phyloP scores from a whole-genome alignment of 2,329 filamentous ascomycete species.

The Xylaria sp. region DNA sequence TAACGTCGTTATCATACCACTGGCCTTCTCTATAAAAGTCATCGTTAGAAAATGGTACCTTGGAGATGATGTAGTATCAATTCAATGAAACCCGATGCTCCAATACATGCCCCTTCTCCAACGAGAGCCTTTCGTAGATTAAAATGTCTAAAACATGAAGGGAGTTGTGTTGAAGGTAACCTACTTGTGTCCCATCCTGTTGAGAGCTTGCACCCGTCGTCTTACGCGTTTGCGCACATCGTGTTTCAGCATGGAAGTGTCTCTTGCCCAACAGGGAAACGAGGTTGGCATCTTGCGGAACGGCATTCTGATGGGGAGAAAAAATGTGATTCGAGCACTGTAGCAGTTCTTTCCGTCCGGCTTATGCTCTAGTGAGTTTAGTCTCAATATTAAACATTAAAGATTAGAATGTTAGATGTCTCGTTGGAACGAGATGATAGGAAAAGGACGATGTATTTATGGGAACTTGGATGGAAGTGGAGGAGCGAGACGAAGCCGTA shows the following conservation, averaged over 20 bases:
- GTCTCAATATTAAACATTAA: no score
- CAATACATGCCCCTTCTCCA: no score
- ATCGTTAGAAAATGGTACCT: background rate
- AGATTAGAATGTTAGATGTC: no score
- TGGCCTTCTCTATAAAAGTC: background rate
- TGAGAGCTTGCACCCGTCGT: background rate
- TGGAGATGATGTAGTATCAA: background rate
- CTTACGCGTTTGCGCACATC: background rate
- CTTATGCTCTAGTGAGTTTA: no score
- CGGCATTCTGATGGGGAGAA: background rate
- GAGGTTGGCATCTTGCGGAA: background rate
- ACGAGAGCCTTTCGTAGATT: background rate
- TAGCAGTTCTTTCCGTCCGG: no score
- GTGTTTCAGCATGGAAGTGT: slow-evolving; percentile 4
- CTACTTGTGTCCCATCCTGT: background rate
- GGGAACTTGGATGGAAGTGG: no score
- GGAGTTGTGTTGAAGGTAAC: background rate
- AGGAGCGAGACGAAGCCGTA: no score
- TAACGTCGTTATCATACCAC: background rate
- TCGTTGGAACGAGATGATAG: no score
- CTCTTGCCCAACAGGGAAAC: slow-evolving; percentile 13
- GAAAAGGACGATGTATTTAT: no score
- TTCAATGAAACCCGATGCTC: no score
- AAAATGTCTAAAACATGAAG: background rate
- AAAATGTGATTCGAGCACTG: background rate